Conservation (phyloP, 2,329 filamentous ascomycete species). For the Trichoderma pleuroti region DNA sequence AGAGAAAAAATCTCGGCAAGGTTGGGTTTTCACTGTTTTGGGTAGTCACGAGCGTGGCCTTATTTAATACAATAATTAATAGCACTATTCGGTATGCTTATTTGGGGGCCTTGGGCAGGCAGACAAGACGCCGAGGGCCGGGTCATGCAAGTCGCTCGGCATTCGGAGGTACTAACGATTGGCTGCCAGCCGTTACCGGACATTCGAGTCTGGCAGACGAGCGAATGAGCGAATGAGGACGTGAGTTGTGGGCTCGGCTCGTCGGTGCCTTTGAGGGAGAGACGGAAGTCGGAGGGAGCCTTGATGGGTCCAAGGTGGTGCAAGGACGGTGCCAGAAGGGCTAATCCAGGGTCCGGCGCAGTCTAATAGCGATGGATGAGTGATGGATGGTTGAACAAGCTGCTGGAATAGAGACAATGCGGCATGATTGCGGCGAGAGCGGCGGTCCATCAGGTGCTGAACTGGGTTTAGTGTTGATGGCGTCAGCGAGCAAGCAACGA, state of each 20-base stretch:
- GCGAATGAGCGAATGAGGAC: slow-evolving; percentile 1
- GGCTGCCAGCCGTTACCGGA: background rate
- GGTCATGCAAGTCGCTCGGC: slow-evolving; percentile 1
- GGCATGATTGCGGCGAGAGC: slow-evolving; percentile 15
- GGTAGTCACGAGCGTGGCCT: slow-evolving; percentile 16
- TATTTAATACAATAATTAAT: slow-evolving; percentile 10
- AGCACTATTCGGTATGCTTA: slow-evolving; percentile 13
- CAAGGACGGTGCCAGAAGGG: background rate
- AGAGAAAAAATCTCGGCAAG: slow-evolving; percentile 18
- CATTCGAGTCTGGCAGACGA: background rate
- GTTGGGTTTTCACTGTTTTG: slow-evolving; percentile 9
- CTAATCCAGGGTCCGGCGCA: slow-evolving; percentile 10
- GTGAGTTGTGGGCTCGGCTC: slow-evolving; percentile 12
- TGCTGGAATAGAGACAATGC: slow-evolving; percentile 1
- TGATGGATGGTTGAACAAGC: background rate
- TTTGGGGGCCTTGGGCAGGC: background rate
- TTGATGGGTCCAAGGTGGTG: background rate
- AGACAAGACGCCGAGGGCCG: slow-evolving; percentile 6
- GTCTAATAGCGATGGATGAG: background rate
- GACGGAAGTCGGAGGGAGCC: slow-evolving; percentile 19
- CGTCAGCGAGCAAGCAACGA: slow-evolving; percentile 4
- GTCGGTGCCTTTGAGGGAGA: background rate
- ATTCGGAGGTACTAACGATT: slow-evolving; percentile 17
- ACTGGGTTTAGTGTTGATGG: slow-evolving; percentile 18
- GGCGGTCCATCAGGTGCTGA: background rate